Evolutionary conservation across 352 stramenopile genomes (phyloP).

Genomic region (Phytophthora rubi): DNA sequence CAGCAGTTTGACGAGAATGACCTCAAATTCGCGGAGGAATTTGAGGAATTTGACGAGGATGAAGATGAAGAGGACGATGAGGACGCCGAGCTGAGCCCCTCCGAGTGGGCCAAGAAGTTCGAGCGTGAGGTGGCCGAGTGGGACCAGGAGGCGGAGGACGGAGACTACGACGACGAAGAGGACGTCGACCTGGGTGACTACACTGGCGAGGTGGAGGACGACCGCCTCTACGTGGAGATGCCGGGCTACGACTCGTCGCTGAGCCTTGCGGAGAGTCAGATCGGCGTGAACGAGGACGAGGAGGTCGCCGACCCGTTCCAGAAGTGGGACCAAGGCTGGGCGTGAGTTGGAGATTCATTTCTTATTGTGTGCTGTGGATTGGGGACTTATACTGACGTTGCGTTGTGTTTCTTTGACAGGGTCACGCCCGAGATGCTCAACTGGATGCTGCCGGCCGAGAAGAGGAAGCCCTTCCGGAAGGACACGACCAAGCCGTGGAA

Average conservation of each 20-base stretch:
- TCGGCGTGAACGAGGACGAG: constrained; percentile 41
- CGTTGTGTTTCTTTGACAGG: constrained; percentile 14
- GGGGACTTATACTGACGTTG: no score
- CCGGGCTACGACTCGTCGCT: constrained; percentile 69
- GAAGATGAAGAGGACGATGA: constrained; percentile 46
- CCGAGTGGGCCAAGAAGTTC: constrained; percentile 73
- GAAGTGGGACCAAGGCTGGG: constrained; percentile 59
- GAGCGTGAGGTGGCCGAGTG: constrained; percentile 66
- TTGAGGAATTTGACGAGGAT: constrained; percentile 23
- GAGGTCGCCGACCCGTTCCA: constrained; percentile 50
- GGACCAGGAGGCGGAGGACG: constrained; percentile 44
- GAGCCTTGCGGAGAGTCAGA: constrained; percentile 58
- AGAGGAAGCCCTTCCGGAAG: constrained; percentile 65
- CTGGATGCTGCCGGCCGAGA: constrained; percentile 77
- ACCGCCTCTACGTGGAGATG: constrained; percentile 81
- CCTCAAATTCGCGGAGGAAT: constrained; percentile 41
- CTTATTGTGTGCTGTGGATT: no score
- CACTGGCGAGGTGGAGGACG: constrained; percentile 51
- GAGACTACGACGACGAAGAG: constrained; percentile 17
- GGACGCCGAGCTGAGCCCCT: constrained; percentile 49
- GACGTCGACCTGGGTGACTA: background rate
- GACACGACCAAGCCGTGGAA: constrained; percentile 77
- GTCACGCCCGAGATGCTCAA: constrained; percentile 81
- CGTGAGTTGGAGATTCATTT: constrained; percentile 40
- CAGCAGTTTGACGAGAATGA: constrained; percentile 51